Base-by-base conservation (phyloP, 2,329 filamentous ascomycete genomes). In the Magnaporthiopsis rhizophila region DNA sequence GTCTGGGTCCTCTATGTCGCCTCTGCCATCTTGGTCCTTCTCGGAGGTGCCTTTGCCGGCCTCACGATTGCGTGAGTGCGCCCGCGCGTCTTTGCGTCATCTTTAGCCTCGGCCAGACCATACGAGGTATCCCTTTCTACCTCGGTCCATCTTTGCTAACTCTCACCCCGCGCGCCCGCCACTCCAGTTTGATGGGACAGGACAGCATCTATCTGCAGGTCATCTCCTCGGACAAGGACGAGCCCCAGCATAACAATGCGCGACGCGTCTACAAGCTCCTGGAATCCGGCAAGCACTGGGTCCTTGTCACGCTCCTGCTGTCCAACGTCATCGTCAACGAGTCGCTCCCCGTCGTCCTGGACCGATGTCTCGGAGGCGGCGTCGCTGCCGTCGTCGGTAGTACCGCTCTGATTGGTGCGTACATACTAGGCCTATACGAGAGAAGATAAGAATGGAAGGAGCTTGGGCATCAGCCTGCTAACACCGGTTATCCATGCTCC, bases 261-360 rank as follows among this genome's bases (percentile, higher is more conserved):
- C 85, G 84, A 65, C 89, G 86, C 68, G 95, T 99, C 13, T 83
- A 95, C 69, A 83, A 86, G 58, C 80, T 99, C 34, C 79, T 99
- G 64, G 87, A 91, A 68, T 89, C 86, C 71, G 95, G 95, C 71
- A 99, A 99, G 76, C 95, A 99, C 77, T 99, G 95, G 95, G 94
- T 99, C 26, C 81, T 99, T 65, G 95, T 99, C 64, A 98, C 95
- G 3, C 80, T 99, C 32, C 84, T 99, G 9, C 81, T 99, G 64
- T 92, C 92, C 75, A 99, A 99, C 75, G 95, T 99, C 73, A 96
- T 99, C 71, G 96, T 96, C 69, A 98, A 99, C 76, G 95, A 98
- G 78, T 96, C 94, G 2, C 81, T 97, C 18, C 95, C 95, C 34
- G 97, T 99, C 67, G 91, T 99, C 13, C 84, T 99, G 62, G 95